Evolutionary conservation across 345 rosid species (phyloP).

Genomic region (Salix suchowensis): DNA sequence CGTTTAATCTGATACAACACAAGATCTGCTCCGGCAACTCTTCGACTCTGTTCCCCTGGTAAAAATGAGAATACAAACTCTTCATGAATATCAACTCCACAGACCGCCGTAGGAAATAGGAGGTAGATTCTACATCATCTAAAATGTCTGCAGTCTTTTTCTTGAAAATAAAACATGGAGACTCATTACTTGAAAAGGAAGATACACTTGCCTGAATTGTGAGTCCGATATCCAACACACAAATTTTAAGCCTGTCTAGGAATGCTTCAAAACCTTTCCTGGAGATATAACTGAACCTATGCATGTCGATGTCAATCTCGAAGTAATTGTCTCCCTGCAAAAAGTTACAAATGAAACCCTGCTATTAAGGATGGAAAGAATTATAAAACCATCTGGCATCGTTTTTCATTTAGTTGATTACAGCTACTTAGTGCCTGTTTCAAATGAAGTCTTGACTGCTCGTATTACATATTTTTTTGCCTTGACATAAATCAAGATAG

Average conservation of each 20-base stretch:
- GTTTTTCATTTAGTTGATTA: background rate
- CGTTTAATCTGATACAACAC: conserved; percentile 73
- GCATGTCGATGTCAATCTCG: conserved; percentile 94
- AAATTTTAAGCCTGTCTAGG: conserved; percentile 73
- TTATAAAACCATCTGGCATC: background rate
- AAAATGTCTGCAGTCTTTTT: background rate
- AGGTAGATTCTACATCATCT: background rate
- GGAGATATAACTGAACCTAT: conserved; percentile 91
- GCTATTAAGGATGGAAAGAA: background rate
- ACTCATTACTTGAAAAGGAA: background rate
- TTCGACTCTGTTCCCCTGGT: conserved; percentile 86
- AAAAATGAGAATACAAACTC: background rate
- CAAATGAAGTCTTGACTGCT: background rate
- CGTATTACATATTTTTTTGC: background rate
- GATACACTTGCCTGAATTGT: conserved; percentile 67
- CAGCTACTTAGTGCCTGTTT: background rate
- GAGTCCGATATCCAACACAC: conserved; percentile 86
- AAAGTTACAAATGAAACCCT: background rate
- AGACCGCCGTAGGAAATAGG: background rate
- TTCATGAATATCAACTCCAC: conserved; percentile 2
- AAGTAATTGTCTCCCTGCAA: conserved; percentile 85
- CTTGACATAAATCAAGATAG: background rate
- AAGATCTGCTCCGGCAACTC: conserved; percentile 92
- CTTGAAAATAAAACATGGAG: background rate
- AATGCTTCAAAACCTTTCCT: conserved; percentile 95